Evolutionary conservation across 2,329 filamentous ascomycete genomes (phyloP).

Genomic region (Ascochyta clinopodiicola): DNA sequence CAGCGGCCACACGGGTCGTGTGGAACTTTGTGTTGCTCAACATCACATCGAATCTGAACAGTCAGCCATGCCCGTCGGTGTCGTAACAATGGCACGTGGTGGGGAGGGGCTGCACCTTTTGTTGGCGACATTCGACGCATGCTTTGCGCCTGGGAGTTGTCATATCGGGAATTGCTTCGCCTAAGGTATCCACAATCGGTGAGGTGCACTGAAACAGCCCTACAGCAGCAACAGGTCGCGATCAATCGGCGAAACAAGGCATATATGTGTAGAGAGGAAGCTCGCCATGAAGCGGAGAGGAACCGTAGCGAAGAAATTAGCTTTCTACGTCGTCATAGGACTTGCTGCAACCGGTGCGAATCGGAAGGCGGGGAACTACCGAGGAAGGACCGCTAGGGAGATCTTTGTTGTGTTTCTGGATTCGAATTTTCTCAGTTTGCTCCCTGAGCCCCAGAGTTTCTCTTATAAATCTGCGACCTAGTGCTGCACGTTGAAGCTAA

Average conservation of each 20-base stretch:
- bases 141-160: slow-evolving; percentile 46
- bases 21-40: slow-evolving; percentile 47
- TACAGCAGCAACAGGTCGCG: slow-evolving; percentile 28
- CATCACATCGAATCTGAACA: slow-evolving; percentile 47
- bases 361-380: slow-evolving; percentile 45
- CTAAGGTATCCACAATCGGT: slow-evolving; percentile 32
- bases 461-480: slow-evolving; percentile 34
- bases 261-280: slow-evolving; percentile 28
- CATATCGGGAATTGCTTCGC: slow-evolving; percentile 33
- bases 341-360: slow-evolving; percentile 33
- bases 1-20: slow-evolving; percentile 46
- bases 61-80: slow-evolving; percentile 20
- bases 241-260: slow-evolving; percentile 39
- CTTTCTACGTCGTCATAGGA: slow-evolving; percentile 44
- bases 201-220: slow-evolving; percentile 22
- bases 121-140: slow-evolving; percentile 48
- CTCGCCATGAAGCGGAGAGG: slow-evolving; percentile 28
- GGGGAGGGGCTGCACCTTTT: slow-evolving; percentile 38
- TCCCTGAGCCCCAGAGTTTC: slow-evolving; percentile 26
- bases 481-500: slow-evolving; percentile 29
- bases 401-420: slow-evolving; percentile 24
- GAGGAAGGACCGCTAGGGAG: slow-evolving; percentile 37
- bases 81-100: slow-evolving; percentile 1
- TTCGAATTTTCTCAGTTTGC: slow-evolving; percentile 26
- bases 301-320: slow-evolving; percentile 28